Conservation (phyloP, 2,329 filamentous ascomycete genomes). For the Dactylellina drechsleri region DNA sequence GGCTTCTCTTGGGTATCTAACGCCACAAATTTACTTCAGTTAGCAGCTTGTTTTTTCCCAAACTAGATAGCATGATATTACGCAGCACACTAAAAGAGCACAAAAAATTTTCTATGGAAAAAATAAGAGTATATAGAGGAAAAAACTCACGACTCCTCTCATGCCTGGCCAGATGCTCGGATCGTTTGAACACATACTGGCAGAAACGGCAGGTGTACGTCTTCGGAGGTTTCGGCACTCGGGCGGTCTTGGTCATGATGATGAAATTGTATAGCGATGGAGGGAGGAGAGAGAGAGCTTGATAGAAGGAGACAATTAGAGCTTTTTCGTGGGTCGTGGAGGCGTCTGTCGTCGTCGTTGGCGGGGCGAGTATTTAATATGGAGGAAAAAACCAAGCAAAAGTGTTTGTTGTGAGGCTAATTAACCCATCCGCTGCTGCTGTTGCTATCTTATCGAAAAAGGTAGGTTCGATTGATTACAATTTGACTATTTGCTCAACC, state of each 20-base stretch:
- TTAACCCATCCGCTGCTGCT: too few relatives aligned
- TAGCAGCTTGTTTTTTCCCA: slow-evolving; percentile 21
- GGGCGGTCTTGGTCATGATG: slow-evolving; percentile 43
- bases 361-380: slow-evolving; percentile 1
- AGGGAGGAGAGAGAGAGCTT: slow-evolving; percentile 1
- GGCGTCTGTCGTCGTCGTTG: slow-evolving; percentile 19
- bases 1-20: slow-evolving; percentile 54
- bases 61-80: slow-evolving; percentile 4
- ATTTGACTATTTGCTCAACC: too few relatives aligned
- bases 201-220: slow-evolving; percentile 54
- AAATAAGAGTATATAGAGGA: too few relatives aligned
- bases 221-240: slow-evolving; percentile 54
- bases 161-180: slow-evolving; percentile 52
- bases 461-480: slow-evolving; percentile 38
- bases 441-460: slow-evolving; percentile 37
- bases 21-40: slow-evolving; percentile 13
- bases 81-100: background rate
- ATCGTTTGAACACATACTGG: slow-evolving; percentile 53
- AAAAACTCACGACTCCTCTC: slow-evolving; percentile 51
- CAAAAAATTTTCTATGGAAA: background rate
- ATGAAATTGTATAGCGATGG: background rate
- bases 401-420: slow-evolving; percentile 17
- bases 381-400: too few relatives aligned
- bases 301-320: background rate
- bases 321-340: background rate